Evolutionary conservation across 2,329 filamentous ascomycete genomes (phyloP).

Genomic region (Fusarium sp.): DNA sequence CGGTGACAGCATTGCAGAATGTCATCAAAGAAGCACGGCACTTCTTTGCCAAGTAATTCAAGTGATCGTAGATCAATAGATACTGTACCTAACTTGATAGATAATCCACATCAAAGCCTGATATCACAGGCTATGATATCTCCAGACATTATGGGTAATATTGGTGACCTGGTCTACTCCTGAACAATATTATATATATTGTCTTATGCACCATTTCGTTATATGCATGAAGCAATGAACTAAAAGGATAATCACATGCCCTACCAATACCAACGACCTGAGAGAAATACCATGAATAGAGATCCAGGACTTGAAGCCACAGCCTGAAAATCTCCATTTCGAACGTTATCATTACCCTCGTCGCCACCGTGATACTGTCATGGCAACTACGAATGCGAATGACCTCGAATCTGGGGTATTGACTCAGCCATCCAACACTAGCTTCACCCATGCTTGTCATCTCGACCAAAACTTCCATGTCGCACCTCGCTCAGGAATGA

Average conservation of each 20-base stretch:
- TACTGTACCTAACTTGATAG: not conserved
- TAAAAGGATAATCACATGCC: not conserved
- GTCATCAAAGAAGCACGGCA: not conserved
- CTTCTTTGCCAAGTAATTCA: not conserved
- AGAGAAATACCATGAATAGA: not conserved
- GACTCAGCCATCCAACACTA: not conserved
- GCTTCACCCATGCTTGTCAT: not conserved
- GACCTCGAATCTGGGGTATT: not conserved
- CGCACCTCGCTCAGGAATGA: constrained; percentile 14
- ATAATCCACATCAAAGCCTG: not conserved
- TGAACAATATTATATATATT: not conserved
- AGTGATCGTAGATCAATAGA: not conserved
- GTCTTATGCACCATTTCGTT: not conserved
- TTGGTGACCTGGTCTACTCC: not conserved
- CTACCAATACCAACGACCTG: not conserved
- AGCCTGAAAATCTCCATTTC: not conserved
- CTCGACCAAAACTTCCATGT: not conserved
- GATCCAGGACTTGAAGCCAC: not conserved
- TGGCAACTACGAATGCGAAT: not conserved
- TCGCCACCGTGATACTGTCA: not conserved
- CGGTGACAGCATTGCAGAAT: not conserved
- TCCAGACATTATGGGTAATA: not conserved
- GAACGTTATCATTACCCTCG: not conserved
- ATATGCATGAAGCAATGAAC: not conserved
- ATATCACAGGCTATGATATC: not conserved